These are phyloP conservation scores for Aspergillus spinulosporus DNA, from an alignment of 2,329 filamentous ascomycete genomes.

Conservation along the genomic window DNA sequence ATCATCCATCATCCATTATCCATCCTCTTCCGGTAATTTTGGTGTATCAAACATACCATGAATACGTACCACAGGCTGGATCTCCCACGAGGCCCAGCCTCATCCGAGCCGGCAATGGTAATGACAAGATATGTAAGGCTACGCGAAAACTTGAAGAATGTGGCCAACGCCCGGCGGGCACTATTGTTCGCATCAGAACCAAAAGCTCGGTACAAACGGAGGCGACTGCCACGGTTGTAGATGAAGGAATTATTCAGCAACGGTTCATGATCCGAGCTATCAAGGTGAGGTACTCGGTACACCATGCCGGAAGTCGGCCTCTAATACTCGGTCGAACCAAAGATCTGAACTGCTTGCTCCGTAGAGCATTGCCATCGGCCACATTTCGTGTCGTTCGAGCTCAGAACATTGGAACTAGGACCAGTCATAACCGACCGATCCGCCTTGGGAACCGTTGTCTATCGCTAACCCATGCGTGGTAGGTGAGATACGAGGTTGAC, in stretches of 20 bases:
- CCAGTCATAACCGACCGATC: not conserved
- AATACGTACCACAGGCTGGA: slow-evolving; percentile 3
- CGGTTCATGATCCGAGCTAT: not conserved
- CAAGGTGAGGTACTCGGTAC: not conserved
- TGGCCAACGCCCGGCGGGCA: slow-evolving; percentile 1
- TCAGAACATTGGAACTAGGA: not conserved
- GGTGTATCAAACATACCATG: slow-evolving; percentile 1
- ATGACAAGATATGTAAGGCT: not conserved
- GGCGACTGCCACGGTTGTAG: slow-evolving; percentile 5
- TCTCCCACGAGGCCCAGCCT: slow-evolving; percentile 10
- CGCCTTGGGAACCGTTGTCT: not conserved
- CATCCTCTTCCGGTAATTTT: slow-evolving; percentile 11
- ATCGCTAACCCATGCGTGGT: not conserved
- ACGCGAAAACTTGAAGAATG: slow-evolving; percentile 1
- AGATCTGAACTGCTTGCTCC: not conserved
- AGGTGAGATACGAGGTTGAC: not conserved
- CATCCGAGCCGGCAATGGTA: not conserved
- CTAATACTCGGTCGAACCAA: slow-evolving; percentile 3
- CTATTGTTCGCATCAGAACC: not conserved
- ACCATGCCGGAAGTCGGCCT: not conserved
- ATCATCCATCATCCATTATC: not conserved
- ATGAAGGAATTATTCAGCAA: slow-evolving; percentile 8
- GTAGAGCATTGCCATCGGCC: not conserved
- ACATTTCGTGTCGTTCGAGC: not conserved
- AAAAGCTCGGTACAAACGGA: slow-evolving; percentile 1